Percentiles rank a stretch among this genome's conserved stretches.
Conservation (phyloP, 2,329 filamentous ascomycete species). For the Leptographium procerum region DNA sequence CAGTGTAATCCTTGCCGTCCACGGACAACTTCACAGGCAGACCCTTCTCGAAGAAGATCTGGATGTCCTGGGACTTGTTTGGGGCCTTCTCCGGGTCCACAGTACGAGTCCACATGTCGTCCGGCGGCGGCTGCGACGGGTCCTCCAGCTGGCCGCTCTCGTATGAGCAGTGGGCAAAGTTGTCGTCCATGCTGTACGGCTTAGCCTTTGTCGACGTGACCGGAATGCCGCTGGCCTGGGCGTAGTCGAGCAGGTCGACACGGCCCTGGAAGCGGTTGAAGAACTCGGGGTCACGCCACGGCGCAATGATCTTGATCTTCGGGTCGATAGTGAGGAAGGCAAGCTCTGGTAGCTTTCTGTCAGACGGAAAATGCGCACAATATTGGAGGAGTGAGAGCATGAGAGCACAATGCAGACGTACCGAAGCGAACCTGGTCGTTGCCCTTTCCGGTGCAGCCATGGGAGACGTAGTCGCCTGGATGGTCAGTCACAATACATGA, state of each 20-base stretch:
- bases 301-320: conserved; percentile 60
- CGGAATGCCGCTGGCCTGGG: conserved; percentile 53
- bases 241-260: conserved; percentile 62
- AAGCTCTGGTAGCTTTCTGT: conserved; percentile 24
- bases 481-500: neutral
- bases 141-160: conserved; percentile 57
- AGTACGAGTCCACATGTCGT: conserved; percentile 72
- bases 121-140: conserved; percentile 51
- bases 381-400: no score
- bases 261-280: conserved; percentile 61
- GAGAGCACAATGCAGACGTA: neutral
- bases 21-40: conserved; percentile 48
- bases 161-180: conserved; percentile 57
- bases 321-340: conserved; percentile 36
- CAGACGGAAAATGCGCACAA: neutral
- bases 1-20: conserved; percentile 52
- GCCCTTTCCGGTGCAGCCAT: conserved; percentile 48
- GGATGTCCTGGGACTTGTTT: conserved; percentile 59
- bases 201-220: conserved; percentile 63
- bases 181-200: conserved; percentile 48
- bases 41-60: conserved; percentile 61
- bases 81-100: conserved; percentile 58
- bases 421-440: conserved; percentile 15
- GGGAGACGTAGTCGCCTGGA: conserved; percentile 10
- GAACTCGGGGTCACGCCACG: conserved; percentile 61